Evolutionary conservation across 768 basidiomycete genomes (phyloP).

Genomic region (Russula compacta): DNA sequence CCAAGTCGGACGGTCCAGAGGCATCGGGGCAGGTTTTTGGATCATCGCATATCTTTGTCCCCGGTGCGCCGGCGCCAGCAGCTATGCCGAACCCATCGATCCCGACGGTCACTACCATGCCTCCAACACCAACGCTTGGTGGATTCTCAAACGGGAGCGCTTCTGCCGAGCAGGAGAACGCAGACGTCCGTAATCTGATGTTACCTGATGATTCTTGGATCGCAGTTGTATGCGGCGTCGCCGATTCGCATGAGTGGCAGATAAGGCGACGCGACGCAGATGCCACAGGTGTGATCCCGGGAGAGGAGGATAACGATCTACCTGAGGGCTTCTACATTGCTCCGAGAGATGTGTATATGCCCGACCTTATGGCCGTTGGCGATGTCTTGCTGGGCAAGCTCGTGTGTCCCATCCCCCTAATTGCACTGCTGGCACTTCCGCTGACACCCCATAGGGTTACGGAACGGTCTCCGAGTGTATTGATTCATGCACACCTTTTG

Average conservation of each 20-base stretch:
- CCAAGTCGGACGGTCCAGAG: neutral
- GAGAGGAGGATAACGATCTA: slow-evolving; percentile 31
- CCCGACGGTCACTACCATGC: slow-evolving; percentile 24
- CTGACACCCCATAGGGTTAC: slow-evolving; percentile 47
- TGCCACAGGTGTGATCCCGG: slow-evolving; percentile 21
- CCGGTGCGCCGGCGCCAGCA: slow-evolving; percentile 24
- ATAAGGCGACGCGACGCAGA: slow-evolving; percentile 23
- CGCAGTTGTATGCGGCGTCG: slow-evolving; percentile 68
- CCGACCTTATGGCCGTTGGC: slow-evolving; percentile 62
- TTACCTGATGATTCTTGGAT: slow-evolving; percentile 69
- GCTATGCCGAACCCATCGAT: slow-evolving; percentile 13
- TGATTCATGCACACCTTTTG: slow-evolving; percentile 66
- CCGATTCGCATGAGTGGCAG: slow-evolving; percentile 44
- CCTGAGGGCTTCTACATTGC: slow-evolving; percentile 70
- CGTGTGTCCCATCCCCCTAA: slow-evolving; percentile 31
- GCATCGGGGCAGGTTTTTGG: slow-evolving; percentile 28
- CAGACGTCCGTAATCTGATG: slow-evolving; percentile 29
- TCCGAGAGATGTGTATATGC: slow-evolving; percentile 73
- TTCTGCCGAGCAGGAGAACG: slow-evolving; percentile 18
- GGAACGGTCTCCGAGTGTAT: slow-evolving; percentile 77
- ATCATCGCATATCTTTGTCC: slow-evolving; percentile 45
- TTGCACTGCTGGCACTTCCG: neutral
- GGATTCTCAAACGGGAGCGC: slow-evolving; percentile 16
- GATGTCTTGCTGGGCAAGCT: slow-evolving; percentile 75
- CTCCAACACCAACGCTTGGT: slow-evolving; percentile 23